Conservation (phyloP, 208 protist species). For the Trypanosoma cruzi region DNA sequence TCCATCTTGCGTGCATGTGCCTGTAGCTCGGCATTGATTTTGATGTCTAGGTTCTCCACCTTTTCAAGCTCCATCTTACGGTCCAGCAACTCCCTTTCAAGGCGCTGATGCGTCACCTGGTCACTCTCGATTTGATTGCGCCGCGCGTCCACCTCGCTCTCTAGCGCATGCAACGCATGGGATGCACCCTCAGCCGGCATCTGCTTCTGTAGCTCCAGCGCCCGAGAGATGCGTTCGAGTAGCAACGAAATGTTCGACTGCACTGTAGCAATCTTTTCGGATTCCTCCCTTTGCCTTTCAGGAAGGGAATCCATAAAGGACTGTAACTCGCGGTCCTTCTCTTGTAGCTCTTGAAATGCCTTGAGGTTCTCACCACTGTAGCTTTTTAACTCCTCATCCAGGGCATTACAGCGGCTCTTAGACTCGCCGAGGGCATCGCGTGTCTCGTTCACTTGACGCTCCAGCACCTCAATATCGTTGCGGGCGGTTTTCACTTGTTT, state of each 20-base stretch:
- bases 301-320: slow-evolving; percentile 89
- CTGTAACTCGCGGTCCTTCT: slow-evolving; percentile 86
- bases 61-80: slow-evolving; percentile 90
- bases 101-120: slow-evolving; percentile 80
- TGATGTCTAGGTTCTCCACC: slow-evolving; percentile 83
- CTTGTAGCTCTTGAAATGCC: slow-evolving; percentile 83
- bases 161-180: slow-evolving; percentile 66
- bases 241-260: slow-evolving; percentile 70
- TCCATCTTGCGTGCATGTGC: slow-evolving; percentile 74
- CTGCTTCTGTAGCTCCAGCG: slow-evolving; percentile 74
- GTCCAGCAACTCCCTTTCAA: slow-evolving; percentile 90
- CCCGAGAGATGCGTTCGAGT: slow-evolving; percentile 82
- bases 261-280: slow-evolving; percentile 51
- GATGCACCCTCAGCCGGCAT: slow-evolving; percentile 69
- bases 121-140: slow-evolving; percentile 82
- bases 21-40: slow-evolving; percentile 89
- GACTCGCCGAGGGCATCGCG: slow-evolving; percentile 79
- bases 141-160: slow-evolving; percentile 78
- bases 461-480: slow-evolving; percentile 85
- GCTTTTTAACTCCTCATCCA: slow-evolving; percentile 85
- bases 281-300: slow-evolving; percentile 68
- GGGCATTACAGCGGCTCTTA: slow-evolving; percentile 50
- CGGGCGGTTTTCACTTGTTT: slow-evolving; percentile 76
- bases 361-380: slow-evolving; percentile 88
- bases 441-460: slow-evolving; percentile 80